Base-by-base conservation (phyloP, 441 rosid species). In the Erodium texanum region DNA sequence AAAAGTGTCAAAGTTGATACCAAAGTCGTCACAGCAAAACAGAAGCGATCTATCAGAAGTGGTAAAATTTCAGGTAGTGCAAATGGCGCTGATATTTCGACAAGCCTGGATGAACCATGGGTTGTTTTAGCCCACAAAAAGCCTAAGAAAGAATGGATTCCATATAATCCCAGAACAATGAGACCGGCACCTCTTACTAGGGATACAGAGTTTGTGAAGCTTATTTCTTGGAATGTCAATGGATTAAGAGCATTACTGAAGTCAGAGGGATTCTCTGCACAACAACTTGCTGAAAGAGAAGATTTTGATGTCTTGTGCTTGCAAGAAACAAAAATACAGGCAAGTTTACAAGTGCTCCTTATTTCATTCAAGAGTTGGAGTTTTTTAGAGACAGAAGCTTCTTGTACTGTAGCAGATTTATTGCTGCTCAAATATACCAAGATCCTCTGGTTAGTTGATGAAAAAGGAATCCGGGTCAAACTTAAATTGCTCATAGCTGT, bases 281-380 rank as follows among this genome's bases (percentile, higher is more conserved):
- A 80, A 66, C 86, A 90, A 77, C 93, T 93, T 78, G 96, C 97
- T 20, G 79, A 84, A 73, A 85, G 83, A 80, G 98, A 93, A 83
- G 73, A 86, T 64, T 85, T 93, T 66, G 97, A 93, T 75, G 81
- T 93, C 14, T 67, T 90, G 75, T 93, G 98, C 85, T 84, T 93
- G 80, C 98, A 93, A 76, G 98, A 93, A 77, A 93, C 98, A 73
- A 89, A 93, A 82, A 73, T 93, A 45, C 95, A 89, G 93, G 98
- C 74, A 76, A 80, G 79, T 70, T 66, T 77, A 15, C 7, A 20
- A 23, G 22, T 56, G n/a, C 59, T 38, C 18, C 24, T 38, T 22
- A 27, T 23, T 2, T 15, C 43, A 3, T 11, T 14, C 24, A 27
- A 22, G 16, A 59, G 43, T 8, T 19, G 15, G 7, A 15, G 34